Evolutionary conservation across 2,329 filamentous ascomycete species (phyloP).

Genomic region (Diaporthe nobilis): DNA sequence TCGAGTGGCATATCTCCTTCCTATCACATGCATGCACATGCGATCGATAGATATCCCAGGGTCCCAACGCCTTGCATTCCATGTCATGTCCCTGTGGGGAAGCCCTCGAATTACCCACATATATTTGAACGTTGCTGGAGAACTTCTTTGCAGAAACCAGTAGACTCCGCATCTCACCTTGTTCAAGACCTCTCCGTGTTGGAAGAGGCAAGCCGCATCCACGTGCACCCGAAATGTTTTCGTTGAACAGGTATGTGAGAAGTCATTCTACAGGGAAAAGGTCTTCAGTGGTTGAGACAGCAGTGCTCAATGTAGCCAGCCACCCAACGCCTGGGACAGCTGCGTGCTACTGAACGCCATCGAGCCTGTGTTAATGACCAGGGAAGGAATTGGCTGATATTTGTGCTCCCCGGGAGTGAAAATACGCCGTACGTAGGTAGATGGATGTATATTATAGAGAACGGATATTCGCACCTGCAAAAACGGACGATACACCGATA

Average conservation of each 20-base stretch:
- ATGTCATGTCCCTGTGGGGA: neutral
- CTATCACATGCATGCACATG: neutral
- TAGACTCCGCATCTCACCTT: neutral
- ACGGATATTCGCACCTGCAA: too few species aligned
- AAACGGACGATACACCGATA: too few species aligned
- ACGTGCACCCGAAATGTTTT: neutral
- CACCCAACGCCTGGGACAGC: too few species aligned
- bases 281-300: too few species aligned
- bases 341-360: too few species aligned
- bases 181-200: neutral
- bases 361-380: too few species aligned
- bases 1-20: neutral
- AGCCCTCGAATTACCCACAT: neutral
- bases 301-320: too few species aligned
- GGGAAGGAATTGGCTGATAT: too few species aligned
- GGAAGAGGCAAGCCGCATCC: neutral
- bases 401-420: fast-evolving
- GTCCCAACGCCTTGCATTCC: neutral
- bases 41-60: neutral
- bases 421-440: too few species aligned
- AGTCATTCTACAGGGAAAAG: neutral
- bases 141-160: neutral
- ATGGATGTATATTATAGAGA: too few species aligned
- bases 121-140: neutral
- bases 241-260: neutral